Evolutionary conservation across 345 rosid species (phyloP).

Genomic region (Pugionium dolabratum): DNA sequence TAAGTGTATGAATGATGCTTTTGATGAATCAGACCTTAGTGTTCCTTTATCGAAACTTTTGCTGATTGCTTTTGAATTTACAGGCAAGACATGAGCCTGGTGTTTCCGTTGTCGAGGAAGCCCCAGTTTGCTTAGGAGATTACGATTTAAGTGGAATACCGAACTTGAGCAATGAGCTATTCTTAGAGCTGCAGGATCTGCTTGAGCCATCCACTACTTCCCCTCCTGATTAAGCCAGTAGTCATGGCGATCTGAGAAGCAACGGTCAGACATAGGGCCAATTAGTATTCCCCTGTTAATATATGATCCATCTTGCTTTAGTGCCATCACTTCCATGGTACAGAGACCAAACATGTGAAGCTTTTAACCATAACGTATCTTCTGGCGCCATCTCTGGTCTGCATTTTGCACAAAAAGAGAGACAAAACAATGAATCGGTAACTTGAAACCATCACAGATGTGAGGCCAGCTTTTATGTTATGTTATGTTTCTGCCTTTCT

Average conservation of each 20-base stretch:
- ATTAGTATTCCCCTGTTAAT: constrained; percentile 1
- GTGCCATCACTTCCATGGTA: not conserved
- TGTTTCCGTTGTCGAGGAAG: constrained; percentile 22
- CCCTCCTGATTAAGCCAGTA: constrained; percentile 12
- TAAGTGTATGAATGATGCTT: not conserved
- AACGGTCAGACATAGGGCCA: constrained; percentile 21
- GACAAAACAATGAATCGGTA: constrained; percentile 4
- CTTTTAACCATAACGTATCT: too few species aligned
- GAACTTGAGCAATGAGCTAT: constrained; percentile 10
- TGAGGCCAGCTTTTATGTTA: constrained; percentile 17
- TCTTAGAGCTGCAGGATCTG: constrained; percentile 28
- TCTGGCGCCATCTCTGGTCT: too few species aligned
- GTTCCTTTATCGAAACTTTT: not conserved
- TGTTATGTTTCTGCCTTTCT: constrained; percentile 1
- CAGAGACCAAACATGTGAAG: constrained; percentile 26
- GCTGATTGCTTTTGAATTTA: too few species aligned
- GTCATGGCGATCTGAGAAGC: constrained; percentile 13
- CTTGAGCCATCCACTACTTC: constrained; percentile 22
- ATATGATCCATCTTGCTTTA: constrained; percentile 16
- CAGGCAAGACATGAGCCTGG: not conserved
- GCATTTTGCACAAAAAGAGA: not conserved
- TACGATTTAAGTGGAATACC: constrained; percentile 1
- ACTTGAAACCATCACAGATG: constrained; percentile 1
- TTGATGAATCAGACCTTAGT: too few species aligned
- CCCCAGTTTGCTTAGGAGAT: constrained; percentile 14